Evolutionary conservation across 176 grass and related monocot genomes (phyloP).

Genomic region (Lolium perenne): DNA sequence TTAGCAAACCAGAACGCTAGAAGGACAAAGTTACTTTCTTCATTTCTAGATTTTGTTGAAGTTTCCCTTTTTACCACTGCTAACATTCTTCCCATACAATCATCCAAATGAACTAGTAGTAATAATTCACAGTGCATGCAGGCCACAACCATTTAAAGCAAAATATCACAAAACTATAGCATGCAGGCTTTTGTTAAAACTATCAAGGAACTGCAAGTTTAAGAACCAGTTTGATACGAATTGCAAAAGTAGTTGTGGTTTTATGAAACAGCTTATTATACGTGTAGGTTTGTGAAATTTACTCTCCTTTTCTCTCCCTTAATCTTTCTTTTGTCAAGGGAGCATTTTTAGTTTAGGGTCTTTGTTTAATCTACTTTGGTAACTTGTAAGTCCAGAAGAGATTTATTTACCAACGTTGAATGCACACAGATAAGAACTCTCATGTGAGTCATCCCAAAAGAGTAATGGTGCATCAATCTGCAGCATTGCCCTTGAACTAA

Average conservation of each 20-base stretch:
- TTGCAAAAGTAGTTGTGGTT: not conserved
- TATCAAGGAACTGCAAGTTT: not conserved
- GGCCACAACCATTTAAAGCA: not conserved
- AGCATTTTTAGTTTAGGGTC: not conserved
- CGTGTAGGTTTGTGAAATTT: not conserved
- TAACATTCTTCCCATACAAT: not conserved
- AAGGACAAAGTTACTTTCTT: not conserved
- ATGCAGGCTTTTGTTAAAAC: not conserved
- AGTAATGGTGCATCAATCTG: conserved; percentile 9
- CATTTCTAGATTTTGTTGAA: not conserved
- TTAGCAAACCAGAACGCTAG: not conserved
- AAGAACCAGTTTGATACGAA: not conserved
- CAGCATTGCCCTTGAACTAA: conserved; percentile 14
- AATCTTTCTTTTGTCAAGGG: not conserved
- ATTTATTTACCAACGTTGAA: not conserved
- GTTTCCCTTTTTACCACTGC: not conserved
- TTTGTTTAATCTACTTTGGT: not conserved
- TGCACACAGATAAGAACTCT: not conserved
- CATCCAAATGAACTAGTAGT: not conserved
- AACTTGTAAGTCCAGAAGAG: not conserved
- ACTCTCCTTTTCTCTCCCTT: not conserved
- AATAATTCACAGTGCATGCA: not conserved
- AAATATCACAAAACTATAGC: not conserved
- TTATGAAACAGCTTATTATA: not conserved
- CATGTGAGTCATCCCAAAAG: not conserved